Evolutionary conservation across 805 yeast species (phyloP), one percentile per base, ranked within the genome.

Genomic region (Pichia occidentalis): DNA sequence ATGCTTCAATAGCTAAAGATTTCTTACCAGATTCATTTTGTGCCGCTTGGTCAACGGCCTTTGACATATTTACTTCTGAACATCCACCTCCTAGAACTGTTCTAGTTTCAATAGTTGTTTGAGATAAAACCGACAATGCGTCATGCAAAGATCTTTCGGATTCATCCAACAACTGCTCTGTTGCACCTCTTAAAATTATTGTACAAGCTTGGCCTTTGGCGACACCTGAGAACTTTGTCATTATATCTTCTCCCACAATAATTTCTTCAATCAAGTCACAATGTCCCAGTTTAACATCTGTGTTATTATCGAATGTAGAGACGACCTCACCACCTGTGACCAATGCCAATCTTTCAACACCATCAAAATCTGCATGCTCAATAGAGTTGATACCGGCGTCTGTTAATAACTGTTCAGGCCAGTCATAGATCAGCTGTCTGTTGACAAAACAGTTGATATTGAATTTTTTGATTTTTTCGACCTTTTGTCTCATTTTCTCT

Each of bases 311-410:
- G 59, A 92, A 92, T 2, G 97, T 90, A 7, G 97, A 87, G 2
- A 80, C 95, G 37, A 92, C 97, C 68, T 92, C 97, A 57, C 96
- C 98, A 36, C 98, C 98, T 10, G 97, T 88, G 23, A 87, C 98
- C 28, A 90, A 69, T 3, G 98, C 95, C 49, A 92, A 73, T 59
- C 97, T 79, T 68, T 92, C 98, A 39, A 92, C 85, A 54, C 97
- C 99, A 55, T 85, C 97, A 53, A 92, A 92, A 62, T 92, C 98
- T 12, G 98, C 97, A 58, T 92, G 98, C 63, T 92, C 98, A 47
- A 92, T 86, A 17, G 96, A 79, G 61, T 85, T 88, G 52, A 92
- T 84, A 38, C 79, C 77, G 29, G 86, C 64, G 50, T 90, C 98
- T 5, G 95, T 73, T 55, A 92, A 85, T 49, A 92, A 70, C 63